Percentiles rank a stretch among this genome's conserved stretches.
Conservation (phyloP, 768 basidiomycete species). For the Antrodiella citrinella region DNA sequence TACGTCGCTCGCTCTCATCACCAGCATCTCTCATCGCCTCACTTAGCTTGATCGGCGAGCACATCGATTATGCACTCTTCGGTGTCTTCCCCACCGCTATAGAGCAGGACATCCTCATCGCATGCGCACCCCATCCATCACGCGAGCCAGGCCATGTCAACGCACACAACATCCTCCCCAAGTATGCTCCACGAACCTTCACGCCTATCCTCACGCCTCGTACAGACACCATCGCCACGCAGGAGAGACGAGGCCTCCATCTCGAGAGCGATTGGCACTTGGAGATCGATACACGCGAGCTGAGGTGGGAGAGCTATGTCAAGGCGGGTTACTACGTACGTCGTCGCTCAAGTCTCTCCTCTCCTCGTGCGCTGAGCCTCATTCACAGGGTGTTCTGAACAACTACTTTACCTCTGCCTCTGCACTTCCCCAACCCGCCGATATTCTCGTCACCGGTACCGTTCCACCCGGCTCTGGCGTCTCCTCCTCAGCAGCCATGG, state of each 20-base stretch:
- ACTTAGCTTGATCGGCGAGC: conserved; percentile 49
- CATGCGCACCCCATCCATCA: conserved; percentile 34
- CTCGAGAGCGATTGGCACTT: conserved; percentile 54
- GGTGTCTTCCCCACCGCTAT: conserved; percentile 83
- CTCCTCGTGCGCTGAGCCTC: neutral
- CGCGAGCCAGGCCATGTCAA: conserved; percentile 44
- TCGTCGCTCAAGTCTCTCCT: conserved; percentile 9
- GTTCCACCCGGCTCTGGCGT: conserved; percentile 85
- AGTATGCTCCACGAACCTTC: conserved; percentile 55
- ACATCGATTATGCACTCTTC: conserved; percentile 79
- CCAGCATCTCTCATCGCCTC: neutral
- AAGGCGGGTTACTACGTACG: conserved; percentile 79
- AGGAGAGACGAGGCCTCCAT: conserved; percentile 25
- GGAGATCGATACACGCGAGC: conserved; percentile 59
- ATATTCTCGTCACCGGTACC: conserved; percentile 70
- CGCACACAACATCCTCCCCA: conserved; percentile 52
- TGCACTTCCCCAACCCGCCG: conserved; percentile 45
- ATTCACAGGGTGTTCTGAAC: conserved; percentile 55
- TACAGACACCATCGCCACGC: conserved; percentile 14
- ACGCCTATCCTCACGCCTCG: conserved; percentile 34
- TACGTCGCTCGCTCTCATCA: conserved; percentile 21
- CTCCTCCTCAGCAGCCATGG: conserved; percentile 86
- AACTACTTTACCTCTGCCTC: conserved; percentile 38
- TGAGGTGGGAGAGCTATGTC: conserved; percentile 84
- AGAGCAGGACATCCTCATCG: conserved; percentile 78